Percentiles rank a stretch among this genome's conserved stretches.
These are phyloP conservation scores for Angomonas ambiguus DNA, from an alignment of 208 protist species.

Conservation along the genomic window DNA sequence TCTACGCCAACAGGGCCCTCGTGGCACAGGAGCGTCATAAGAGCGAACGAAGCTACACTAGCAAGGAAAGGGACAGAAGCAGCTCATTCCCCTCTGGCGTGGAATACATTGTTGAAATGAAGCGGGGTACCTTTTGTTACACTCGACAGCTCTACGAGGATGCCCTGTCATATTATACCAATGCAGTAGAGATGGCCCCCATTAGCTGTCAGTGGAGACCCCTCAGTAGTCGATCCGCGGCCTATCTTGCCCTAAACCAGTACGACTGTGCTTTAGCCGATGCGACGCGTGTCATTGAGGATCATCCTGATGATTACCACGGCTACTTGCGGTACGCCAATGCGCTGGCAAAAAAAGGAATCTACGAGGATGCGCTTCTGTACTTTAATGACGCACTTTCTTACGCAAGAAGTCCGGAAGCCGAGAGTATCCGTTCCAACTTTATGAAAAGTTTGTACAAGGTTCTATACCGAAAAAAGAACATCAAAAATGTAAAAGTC, in stretches of 20 bases:
- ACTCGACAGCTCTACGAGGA: not conserved
- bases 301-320: constrained; percentile 39
- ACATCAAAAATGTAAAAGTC: too few species aligned
- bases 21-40: not conserved
- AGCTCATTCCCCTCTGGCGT: too few species aligned
- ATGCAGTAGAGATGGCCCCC: not conserved
- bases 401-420: constrained; percentile 25
- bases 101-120: not conserved
- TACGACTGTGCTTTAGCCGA: constrained; percentile 58
- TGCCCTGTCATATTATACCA: not conserved
- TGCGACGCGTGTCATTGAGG: constrained; percentile 55
- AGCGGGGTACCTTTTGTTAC: not conserved
- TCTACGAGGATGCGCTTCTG: constrained; percentile 55
- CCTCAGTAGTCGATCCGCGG: not conserved
- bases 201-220: not conserved
- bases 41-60: not conserved
- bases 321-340: constrained; percentile 79
- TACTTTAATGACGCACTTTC: constrained; percentile 67
- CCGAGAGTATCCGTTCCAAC: not conserved
- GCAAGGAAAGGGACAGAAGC: not conserved
- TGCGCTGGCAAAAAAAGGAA: constrained; percentile 30
- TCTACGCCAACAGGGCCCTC: constrained; percentile 31
- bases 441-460: not conserved
- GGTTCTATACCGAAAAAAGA: not conserved
- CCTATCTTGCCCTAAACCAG: constrained; percentile 18